Conservation (phyloP, 768 basidiomycete genomes). For the Cyclocybe aegerita region DNA sequence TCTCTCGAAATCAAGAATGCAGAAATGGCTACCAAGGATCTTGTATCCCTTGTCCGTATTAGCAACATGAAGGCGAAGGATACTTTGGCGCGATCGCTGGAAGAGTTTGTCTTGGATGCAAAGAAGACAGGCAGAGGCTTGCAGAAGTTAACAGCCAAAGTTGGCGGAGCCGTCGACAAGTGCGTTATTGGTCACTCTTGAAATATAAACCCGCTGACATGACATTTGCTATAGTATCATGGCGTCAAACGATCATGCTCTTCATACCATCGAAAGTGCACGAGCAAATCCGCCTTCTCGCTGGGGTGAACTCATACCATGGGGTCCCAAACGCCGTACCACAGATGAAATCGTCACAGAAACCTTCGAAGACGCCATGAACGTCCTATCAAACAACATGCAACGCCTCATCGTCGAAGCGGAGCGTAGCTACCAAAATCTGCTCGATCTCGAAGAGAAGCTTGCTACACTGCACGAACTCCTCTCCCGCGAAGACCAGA, state of each 20-base stretch:
- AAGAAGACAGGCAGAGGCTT: slow-evolving; percentile 58
- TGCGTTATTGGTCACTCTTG: slow-evolving; percentile 30
- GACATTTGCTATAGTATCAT: slow-evolving; percentile 48
- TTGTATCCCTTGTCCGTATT: slow-evolving; percentile 58
- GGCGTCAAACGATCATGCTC: slow-evolving; percentile 72
- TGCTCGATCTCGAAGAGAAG: slow-evolving; percentile 63
- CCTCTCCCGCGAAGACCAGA: slow-evolving; percentile 54
- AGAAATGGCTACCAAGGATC: slow-evolving; percentile 73
- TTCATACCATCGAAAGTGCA: slow-evolving; percentile 52
- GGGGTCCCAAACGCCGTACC: slow-evolving; percentile 28
- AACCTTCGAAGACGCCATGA: slow-evolving; percentile 66
- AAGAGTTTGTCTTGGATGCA: slow-evolving; percentile 59
- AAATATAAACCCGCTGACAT: not conserved
- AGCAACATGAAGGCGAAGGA: slow-evolving; percentile 66
- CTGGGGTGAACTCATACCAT: slow-evolving; percentile 37
- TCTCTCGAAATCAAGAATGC: slow-evolving; percentile 73
- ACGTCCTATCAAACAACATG: slow-evolving; percentile 51
- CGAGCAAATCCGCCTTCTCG: slow-evolving; percentile 32
- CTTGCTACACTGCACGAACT: slow-evolving; percentile 58
- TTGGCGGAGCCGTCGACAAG: slow-evolving; percentile 77
- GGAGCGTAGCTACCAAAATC: slow-evolving; percentile 50
- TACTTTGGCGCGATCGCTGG: slow-evolving; percentile 48
- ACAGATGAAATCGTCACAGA: slow-evolving; percentile 45
- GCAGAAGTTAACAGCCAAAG: slow-evolving; percentile 61
- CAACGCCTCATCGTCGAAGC: slow-evolving; percentile 66